A percentile compares a stretch with the other conserved stretches of the same genome.
These are phyloP conservation scores for Aphanomyces astaci DNA, from an alignment of 352 stramenopile species.

Conservation along the genomic window DNA sequence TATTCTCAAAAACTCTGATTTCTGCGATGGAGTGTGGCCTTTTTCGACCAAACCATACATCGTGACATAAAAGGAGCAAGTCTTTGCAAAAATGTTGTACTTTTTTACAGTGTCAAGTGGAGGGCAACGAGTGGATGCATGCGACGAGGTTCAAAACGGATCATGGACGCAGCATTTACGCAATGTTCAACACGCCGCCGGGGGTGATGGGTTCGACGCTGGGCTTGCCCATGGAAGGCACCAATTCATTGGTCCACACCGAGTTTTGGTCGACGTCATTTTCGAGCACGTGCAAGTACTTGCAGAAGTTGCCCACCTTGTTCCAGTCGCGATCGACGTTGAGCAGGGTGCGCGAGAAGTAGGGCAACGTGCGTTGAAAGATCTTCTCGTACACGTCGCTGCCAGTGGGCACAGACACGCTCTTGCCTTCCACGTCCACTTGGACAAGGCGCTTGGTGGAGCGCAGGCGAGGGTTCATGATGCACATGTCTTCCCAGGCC, in stretches of 20 bases:
- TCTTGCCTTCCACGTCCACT: constrained; percentile 21
- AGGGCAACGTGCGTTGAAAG: constrained; percentile 42
- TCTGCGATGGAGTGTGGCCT: too few relatives aligned
- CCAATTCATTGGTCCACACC: constrained; percentile 47
- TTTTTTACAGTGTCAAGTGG: too few relatives aligned
- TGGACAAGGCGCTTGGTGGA: constrained; percentile 22
- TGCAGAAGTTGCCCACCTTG: constrained; percentile 47
- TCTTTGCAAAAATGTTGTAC: too few relatives aligned
- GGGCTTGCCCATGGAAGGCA: constrained; percentile 41
- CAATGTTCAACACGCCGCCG: constrained; percentile 30
- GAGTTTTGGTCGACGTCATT: constrained; percentile 39
- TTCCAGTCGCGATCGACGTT: constrained; percentile 47
- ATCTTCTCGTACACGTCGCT: constrained; percentile 41
- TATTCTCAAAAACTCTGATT: too few relatives aligned
- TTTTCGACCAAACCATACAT: too few relatives aligned
- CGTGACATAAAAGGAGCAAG: too few relatives aligned
- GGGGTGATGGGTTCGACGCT: constrained; percentile 35
- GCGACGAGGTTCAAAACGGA: too few relatives aligned
- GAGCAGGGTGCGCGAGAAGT: constrained; percentile 44
- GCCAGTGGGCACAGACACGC: constrained; percentile 23
- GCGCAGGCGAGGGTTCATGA: constrained; percentile 44
- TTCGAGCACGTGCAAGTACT: constrained; percentile 45
- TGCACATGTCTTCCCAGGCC: constrained; percentile 44
- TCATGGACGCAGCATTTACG: too few relatives aligned
- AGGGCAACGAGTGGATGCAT: too few relatives aligned